Conservation (phyloP, 352 stramenopile genomes). For the Phytopythium oedochilum region DNA sequence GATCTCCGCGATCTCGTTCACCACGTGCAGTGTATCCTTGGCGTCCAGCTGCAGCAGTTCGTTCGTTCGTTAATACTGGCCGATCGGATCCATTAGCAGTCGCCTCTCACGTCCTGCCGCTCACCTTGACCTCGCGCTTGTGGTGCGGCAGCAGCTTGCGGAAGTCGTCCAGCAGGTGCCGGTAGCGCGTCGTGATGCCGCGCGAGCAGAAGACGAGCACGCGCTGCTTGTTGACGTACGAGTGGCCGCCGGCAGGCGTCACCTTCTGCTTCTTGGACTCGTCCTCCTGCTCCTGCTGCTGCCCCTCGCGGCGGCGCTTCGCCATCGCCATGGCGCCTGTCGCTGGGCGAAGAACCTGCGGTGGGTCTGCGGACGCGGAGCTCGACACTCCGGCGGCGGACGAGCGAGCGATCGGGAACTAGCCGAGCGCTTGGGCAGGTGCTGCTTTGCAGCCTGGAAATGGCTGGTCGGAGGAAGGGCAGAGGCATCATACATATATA, state of each 20-base stretch:
- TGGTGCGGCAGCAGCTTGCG: constrained; percentile 97
- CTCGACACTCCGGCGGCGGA: no score
- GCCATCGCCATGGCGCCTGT: constrained; percentile 26
- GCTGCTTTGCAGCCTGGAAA: constrained; percentile 1
- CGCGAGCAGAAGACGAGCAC: constrained; percentile 92
- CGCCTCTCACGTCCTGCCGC: no score
- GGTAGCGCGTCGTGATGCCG: constrained; percentile 93
- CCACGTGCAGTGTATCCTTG: constrained; percentile 91
- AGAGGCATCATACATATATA: neutral
- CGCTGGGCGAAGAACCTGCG: constrained; percentile 1
- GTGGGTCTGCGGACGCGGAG: no score
- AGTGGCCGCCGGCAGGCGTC: constrained; percentile 19
- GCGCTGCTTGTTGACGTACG: constrained; percentile 92
- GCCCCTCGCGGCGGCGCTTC: constrained; percentile 36
- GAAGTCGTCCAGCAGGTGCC: constrained; percentile 98
- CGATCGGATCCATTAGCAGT: no score
- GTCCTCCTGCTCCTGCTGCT: constrained; percentile 19
- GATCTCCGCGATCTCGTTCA: constrained; percentile 99
- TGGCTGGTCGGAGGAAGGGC: constrained; percentile 7
- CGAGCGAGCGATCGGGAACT: neutral
- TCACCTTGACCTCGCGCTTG: constrained; percentile 98
- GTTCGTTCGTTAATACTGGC: no score
- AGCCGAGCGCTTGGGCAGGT: neutral
- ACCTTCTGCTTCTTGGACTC: constrained; percentile 37
- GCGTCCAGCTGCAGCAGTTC: constrained; percentile 73